These are phyloP conservation scores for Ascochyta fabae DNA, from an alignment of 2,329 filamentous ascomycete species.

Conservation along the genomic window DNA sequence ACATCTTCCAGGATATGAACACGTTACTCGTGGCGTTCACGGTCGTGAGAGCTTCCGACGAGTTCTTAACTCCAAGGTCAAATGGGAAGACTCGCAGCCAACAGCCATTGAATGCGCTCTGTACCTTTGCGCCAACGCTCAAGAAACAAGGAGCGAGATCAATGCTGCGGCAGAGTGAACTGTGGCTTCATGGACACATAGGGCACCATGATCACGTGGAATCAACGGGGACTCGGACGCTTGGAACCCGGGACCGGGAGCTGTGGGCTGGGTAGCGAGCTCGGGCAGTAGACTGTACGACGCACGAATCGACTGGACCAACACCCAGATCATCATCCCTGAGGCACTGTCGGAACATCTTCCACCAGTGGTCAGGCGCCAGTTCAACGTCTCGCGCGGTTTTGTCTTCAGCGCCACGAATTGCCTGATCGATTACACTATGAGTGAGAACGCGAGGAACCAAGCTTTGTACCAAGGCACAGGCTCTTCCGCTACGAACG, in stretches of 20 bases:
- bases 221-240: background rate
- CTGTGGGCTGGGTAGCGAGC: background rate
- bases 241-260: background rate
- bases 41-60: conserved; percentile 6
- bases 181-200: conserved; percentile 7
- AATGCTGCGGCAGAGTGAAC: conserved; percentile 1
- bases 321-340: conserved; percentile 2
- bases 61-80: background rate
- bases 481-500: background rate
- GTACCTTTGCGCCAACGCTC: conserved; percentile 19
- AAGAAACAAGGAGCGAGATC: conserved; percentile 7
- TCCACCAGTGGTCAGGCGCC: background rate
- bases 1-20: conserved; percentile 3
- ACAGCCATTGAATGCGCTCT: conserved; percentile 20
- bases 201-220: conserved; percentile 5
- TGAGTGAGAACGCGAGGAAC: background rate
- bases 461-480: background rate
- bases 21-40: conserved; percentile 4
- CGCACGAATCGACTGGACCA: background rate
- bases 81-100: conserved; percentile 10
- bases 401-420: background rate
- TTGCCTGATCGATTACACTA: background rate
- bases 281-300: conserved; percentile 2
- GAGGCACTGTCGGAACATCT: background rate
- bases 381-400: no score